A percentile compares a stretch with the other conserved stretches of the same genome.
phyloP scores from a whole-genome alignment of 129 eudicot species.

The Calendula officinalis region DNA sequence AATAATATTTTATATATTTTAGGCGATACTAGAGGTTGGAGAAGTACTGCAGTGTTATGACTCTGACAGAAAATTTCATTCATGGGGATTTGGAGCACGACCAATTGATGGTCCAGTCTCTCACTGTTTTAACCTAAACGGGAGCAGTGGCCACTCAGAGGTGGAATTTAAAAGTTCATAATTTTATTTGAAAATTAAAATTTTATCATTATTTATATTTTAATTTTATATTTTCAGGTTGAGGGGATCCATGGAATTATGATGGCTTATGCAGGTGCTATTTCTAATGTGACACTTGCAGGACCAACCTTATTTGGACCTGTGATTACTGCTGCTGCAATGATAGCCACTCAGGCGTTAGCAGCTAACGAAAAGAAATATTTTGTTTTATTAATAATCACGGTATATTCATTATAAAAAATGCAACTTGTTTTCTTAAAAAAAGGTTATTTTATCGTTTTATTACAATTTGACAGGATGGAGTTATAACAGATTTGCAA shows the following conservation, averaged over 20 bases:
- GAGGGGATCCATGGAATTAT: constrained; percentile 93
- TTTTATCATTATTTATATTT: neutral
- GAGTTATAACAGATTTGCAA: constrained; percentile 93
- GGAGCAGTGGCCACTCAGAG: constrained; percentile 90
- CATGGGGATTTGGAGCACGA: constrained; percentile 99
- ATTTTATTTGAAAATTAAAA: neutral
- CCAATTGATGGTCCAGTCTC: constrained; percentile 98
- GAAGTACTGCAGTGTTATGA: constrained; percentile 95
- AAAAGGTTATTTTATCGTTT: neutral
- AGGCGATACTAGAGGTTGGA: constrained; percentile 93
- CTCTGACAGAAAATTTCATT: constrained; percentile 77
- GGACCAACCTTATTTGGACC: constrained; percentile 98
- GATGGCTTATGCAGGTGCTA: constrained; percentile 82
- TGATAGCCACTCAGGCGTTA: constrained; percentile 69
- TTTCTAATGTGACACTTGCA: constrained; percentile 84
- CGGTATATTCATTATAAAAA: constrained; percentile 50
- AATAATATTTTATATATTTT: constrained; percentile 18
- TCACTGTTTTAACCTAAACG: constrained; percentile 93
- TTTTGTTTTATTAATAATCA: constrained; percentile 80
- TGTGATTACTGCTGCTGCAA: constrained; percentile 68
- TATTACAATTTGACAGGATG: constrained; percentile 54
- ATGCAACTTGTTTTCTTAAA: neutral
- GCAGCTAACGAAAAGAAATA: constrained; percentile 69
- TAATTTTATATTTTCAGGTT: constrained; percentile 46
- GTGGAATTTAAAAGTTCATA: constrained; percentile 28